Evolutionary conservation across 495 filamentous ascomycete species (phyloP).

Genomic region (Penicillium lagena): DNA sequence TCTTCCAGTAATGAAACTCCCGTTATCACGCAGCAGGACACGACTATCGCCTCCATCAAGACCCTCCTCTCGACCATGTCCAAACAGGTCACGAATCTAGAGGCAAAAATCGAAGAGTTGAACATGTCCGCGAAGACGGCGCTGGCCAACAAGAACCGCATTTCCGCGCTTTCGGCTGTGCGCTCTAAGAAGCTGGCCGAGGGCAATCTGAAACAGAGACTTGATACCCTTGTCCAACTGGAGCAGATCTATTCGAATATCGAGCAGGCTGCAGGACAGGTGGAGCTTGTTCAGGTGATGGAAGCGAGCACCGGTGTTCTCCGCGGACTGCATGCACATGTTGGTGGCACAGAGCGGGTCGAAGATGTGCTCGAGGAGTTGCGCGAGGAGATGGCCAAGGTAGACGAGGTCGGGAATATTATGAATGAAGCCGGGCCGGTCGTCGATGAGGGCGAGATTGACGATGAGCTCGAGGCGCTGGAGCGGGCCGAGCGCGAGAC

Average conservation of each 20-base stretch:
- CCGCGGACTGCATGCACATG: slow-evolving; percentile 61
- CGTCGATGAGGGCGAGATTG: slow-evolving; percentile 79
- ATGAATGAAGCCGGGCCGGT: slow-evolving; percentile 56
- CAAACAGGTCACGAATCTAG: slow-evolving; percentile 57
- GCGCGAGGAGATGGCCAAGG: slow-evolving; percentile 71
- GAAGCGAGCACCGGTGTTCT: slow-evolving; percentile 67
- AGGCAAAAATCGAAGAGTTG: slow-evolving; percentile 41
- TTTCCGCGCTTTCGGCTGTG: slow-evolving; percentile 69
- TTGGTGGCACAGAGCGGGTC: slow-evolving; percentile 71
- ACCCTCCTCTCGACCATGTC: slow-evolving; percentile 56
- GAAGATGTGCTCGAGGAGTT: slow-evolving; percentile 68
- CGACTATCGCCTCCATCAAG: slow-evolving; percentile 71
- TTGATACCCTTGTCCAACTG: slow-evolving; percentile 67
- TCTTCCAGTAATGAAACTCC: slow-evolving; percentile 31
- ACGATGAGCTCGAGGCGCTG: slow-evolving; percentile 78
- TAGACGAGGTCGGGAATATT: slow-evolving; percentile 74
- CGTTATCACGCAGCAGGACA: slow-evolving; percentile 66
- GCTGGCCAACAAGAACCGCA: slow-evolving; percentile 61
- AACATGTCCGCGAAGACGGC: slow-evolving; percentile 57
- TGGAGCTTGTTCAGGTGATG: slow-evolving; percentile 76
- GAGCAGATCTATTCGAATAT: slow-evolving; percentile 76
- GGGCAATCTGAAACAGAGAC: slow-evolving; percentile 58
- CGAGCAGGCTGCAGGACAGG: slow-evolving; percentile 76
- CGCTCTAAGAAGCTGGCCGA: slow-evolving; percentile 77
- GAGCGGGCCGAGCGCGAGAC: slow-evolving; percentile 58